A percentile compares a stretch with the other conserved stretches of the same genome.
These are phyloP conservation scores for Metschnikowia anglica DNA, from an alignment of 805 yeast genomes.

Conservation along the genomic window DNA sequence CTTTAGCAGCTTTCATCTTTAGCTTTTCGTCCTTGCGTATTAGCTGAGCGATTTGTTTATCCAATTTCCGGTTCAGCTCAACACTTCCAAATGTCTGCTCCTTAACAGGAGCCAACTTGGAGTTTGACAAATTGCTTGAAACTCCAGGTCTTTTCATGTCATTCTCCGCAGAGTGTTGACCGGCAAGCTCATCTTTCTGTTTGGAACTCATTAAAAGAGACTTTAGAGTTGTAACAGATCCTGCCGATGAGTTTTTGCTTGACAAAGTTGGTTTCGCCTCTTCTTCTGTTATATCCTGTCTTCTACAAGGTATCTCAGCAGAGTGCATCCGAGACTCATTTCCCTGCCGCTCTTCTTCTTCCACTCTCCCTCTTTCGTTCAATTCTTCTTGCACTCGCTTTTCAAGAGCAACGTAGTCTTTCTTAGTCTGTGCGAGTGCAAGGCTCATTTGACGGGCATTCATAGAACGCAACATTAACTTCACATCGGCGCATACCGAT, in stretches of 20 bases:
- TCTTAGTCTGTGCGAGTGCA: constrained; percentile 29
- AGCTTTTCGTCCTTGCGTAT: constrained; percentile 33
- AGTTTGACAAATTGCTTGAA: background rate
- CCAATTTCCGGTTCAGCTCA: constrained; percentile 29
- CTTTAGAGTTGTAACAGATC: constrained; percentile 14
- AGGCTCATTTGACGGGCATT: constrained; percentile 53
- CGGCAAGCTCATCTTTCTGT: constrained; percentile 1
- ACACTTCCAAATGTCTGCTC: constrained; percentile 22
- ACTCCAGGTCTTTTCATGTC: background rate
- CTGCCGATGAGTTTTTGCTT: constrained; percentile 5
- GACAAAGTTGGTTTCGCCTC: constrained; percentile 2
- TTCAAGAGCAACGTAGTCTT: constrained; percentile 18
- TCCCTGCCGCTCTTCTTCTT: constrained; percentile 19
- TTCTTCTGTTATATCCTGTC: constrained; percentile 7
- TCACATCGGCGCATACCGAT: constrained; percentile 60
- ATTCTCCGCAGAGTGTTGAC: background rate
- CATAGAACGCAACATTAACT: constrained; percentile 55
- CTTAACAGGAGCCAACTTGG: constrained; percentile 32
- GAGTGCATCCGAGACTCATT: constrained; percentile 22
- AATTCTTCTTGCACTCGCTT: constrained; percentile 12
- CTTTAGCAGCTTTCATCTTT: constrained; percentile 20
- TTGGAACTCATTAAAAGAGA: constrained; percentile 6
- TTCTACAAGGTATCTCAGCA: background rate
- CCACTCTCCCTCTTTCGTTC: constrained; percentile 28
- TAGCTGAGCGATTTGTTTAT: constrained; percentile 33